These are phyloP conservation scores for Perilla frutescens DNA, from an alignment of 257 asterid genomes.

Conservation along the genomic window DNA sequence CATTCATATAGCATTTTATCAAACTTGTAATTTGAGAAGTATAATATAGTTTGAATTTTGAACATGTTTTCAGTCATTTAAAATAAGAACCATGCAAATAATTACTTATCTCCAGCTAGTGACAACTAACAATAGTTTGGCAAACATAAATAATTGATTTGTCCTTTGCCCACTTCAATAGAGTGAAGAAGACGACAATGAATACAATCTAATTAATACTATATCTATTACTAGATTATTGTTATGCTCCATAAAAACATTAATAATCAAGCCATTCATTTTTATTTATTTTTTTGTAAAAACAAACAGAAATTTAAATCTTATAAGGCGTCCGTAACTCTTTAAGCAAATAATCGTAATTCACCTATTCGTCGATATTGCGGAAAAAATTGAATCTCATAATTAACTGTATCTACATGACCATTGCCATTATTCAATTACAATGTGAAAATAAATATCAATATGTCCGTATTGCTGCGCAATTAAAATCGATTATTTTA, in stretches of 20 bases:
- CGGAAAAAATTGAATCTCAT: no score
- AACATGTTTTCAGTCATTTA: neutral
- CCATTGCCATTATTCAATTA: no score
- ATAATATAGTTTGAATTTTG: neutral
- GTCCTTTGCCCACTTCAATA: conserved; percentile 17
- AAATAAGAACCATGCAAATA: neutral
- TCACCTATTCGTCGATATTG: no score
- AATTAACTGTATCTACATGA: no score
- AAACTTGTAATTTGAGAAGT: no score
- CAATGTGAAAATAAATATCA: no score
- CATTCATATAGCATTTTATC: no score
- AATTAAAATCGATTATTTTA: no score
- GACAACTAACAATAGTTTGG: conserved; percentile 34
- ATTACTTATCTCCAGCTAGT: conserved; percentile 29
- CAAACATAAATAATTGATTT: conserved; percentile 16
- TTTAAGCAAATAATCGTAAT: no score
- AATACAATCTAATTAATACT: neutral
- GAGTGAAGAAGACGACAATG: neutral
- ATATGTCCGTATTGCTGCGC: no score
- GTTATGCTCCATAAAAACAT: neutral
- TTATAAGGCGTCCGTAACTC: neutral
- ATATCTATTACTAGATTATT: neutral
- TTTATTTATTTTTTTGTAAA: neutral
- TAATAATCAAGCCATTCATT: neutral
- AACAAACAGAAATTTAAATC: neutral